These are phyloP conservation scores for Leptomonas pyrrhocoris DNA, from an alignment of 208 protist genomes.

Conservation along the genomic window DNA sequence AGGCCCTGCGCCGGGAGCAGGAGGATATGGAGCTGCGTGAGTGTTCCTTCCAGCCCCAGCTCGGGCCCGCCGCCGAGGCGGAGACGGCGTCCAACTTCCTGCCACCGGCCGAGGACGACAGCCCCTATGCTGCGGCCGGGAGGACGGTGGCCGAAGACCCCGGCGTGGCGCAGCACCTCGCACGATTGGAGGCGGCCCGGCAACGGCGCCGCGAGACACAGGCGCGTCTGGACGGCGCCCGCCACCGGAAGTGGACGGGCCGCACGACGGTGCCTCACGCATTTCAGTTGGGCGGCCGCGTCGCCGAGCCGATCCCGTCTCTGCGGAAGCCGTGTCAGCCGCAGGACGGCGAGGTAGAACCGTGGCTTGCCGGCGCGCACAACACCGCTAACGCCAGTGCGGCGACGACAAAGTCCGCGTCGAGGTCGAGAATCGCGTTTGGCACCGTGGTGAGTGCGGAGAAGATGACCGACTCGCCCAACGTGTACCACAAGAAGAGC, in stretches of 20 bases:
- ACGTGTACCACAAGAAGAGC: not conserved
- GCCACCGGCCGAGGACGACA: conserved; percentile 1
- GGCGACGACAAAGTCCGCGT: not conserved
- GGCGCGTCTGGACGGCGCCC: conserved; percentile 31
- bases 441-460: conserved; percentile 11
- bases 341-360: not conserved
- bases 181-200: conserved; percentile 44
- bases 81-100: not conserved
- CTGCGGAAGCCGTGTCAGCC: conserved; percentile 54
- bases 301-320: conserved; percentile 45
- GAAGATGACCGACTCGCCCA: not conserved
- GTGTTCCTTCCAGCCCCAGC: conserved; percentile 58
- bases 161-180: conserved; percentile 41
- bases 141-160: conserved; percentile 30
- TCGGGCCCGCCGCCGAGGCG: conserved; percentile 11
- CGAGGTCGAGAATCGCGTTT: conserved; percentile 16
- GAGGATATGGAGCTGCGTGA: conserved; percentile 24
- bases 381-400: not conserved
- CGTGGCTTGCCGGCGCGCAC: conserved; percentile 12
- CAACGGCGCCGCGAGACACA: conserved; percentile 33
- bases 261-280: conserved; percentile 42
- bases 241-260: conserved; percentile 34
- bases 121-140: not conserved
- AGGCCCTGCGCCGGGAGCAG: conserved; percentile 32
- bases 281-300: conserved; percentile 40